Evolutionary conservation across 2,329 filamentous ascomycete species (phyloP).

Genomic region (Neurospora sp.): DNA sequence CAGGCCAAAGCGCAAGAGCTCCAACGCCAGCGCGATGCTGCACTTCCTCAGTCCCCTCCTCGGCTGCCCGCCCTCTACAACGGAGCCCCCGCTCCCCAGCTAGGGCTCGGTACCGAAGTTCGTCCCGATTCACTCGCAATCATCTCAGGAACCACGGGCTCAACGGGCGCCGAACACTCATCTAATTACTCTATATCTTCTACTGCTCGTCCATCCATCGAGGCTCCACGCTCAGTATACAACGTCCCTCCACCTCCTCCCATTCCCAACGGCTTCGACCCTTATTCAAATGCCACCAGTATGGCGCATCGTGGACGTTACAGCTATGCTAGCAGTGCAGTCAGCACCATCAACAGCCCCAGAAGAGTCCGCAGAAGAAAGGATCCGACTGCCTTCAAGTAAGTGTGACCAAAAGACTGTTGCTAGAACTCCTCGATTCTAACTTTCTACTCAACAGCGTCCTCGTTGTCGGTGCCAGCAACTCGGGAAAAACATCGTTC

Average conservation of each 20-base stretch:
- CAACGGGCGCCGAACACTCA: slow-evolving; percentile 22
- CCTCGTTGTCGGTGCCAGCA: slow-evolving; percentile 77
- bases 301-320: slow-evolving; percentile 95
- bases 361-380: slow-evolving; percentile 86
- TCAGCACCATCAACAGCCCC: slow-evolving; percentile 88
- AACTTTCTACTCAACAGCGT: slow-evolving; percentile 45
- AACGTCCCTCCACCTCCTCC: slow-evolving; percentile 46
- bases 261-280: slow-evolving; percentile 55
- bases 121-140: slow-evolving; percentile 54
- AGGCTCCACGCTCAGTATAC: slow-evolving; percentile 34
- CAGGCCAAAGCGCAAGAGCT: slow-evolving; percentile 40
- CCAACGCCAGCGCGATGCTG: slow-evolving; percentile 39
- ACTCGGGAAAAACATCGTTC: slow-evolving; percentile 91
- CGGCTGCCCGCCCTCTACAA: slow-evolving; percentile 44
- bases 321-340: slow-evolving; percentile 87
- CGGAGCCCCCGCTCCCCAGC: slow-evolving; percentile 34
- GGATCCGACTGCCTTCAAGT: slow-evolving; percentile 98
- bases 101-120: slow-evolving; percentile 48
- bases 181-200: slow-evolving; percentile 10
- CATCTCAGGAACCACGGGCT: slow-evolving; percentile 32
- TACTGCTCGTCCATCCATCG: slow-evolving; percentile 38
- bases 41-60: slow-evolving; percentile 31
- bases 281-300: slow-evolving; percentile 78
- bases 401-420: slow-evolving; percentile 31
- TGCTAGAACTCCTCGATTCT: neutral